These are phyloP conservation scores for Beauveria bassiana DNA, from an alignment of 2,329 filamentous ascomycete genomes.

Conservation along the genomic window DNA sequence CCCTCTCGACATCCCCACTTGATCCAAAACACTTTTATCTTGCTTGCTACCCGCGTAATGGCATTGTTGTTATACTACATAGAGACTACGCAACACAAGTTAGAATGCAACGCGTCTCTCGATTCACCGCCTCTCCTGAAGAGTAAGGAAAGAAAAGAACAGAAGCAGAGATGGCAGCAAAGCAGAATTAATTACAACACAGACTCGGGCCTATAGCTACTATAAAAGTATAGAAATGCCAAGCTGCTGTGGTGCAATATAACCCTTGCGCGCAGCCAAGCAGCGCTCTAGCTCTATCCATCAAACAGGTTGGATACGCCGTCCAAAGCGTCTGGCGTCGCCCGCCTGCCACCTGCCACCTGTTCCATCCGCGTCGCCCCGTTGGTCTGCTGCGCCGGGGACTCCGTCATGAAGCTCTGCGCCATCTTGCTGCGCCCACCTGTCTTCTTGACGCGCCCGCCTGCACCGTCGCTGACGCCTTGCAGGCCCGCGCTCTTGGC, in stretches of 20 bases:
- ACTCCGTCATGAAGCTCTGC: constrained; percentile 57
- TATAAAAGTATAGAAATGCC: not conserved
- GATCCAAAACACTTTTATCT: not conserved
- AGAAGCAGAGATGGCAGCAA: too few species aligned
- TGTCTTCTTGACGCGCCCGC: constrained; percentile 33
- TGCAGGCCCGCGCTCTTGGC: constrained; percentile 39
- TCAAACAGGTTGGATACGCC: constrained; percentile 47
- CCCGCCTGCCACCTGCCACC: constrained; percentile 22
- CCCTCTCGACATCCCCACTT: not conserved
- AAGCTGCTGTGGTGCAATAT: not conserved
- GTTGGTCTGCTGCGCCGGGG: constrained; percentile 24
- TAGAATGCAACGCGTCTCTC: too few species aligned
- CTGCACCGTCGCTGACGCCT: constrained; percentile 16
- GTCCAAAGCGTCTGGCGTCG: constrained; percentile 44
- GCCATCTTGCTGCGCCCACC: constrained; percentile 49
- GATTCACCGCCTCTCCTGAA: too few species aligned
- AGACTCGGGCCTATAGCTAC: not conserved
- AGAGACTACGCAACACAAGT: too few species aligned
- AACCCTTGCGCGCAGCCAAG: not conserved
- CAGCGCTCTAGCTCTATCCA: constrained; percentile 16
- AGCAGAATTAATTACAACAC: not conserved
- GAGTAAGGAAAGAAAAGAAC: too few species aligned
- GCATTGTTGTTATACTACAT: not conserved
- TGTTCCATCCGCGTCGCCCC: constrained; percentile 22
- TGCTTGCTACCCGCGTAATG: not conserved